A percentile compares a stretch with the other conserved stretches of the same genome.
Evolutionary conservation across 768 basidiomycete species (phyloP).

Genomic region (Lentinula detonsa): DNA sequence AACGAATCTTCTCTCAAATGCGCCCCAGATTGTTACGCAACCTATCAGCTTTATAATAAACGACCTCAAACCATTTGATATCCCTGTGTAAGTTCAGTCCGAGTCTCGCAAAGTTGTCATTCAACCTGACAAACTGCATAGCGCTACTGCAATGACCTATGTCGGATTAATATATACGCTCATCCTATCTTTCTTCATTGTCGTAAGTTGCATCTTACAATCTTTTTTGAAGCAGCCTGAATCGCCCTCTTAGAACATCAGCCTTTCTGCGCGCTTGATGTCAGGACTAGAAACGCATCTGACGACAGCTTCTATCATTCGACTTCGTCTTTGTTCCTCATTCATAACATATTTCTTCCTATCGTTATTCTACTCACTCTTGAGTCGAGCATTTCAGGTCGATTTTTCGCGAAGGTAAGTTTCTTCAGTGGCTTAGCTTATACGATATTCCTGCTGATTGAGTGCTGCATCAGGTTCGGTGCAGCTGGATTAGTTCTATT

Average conservation of each 20-base stretch:
- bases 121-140: too few species aligned
- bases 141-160: slow-evolving; percentile 30
- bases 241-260: slow-evolving; percentile 19
- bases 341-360: slow-evolving; percentile 34
- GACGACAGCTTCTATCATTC: slow-evolving; percentile 29
- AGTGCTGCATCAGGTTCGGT: slow-evolving; percentile 29
- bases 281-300: slow-evolving; percentile 36
- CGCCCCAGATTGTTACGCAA: slow-evolving; percentile 31
- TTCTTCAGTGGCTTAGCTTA: background rate
- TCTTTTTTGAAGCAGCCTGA: background rate
- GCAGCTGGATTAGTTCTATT: slow-evolving; percentile 52
- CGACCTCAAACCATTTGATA: slow-evolving; percentile 43
- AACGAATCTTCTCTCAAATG: slow-evolving; percentile 21
- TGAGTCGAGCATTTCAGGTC: slow-evolving; percentile 55
- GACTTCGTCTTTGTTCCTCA: slow-evolving; percentile 33
- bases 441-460: background rate
- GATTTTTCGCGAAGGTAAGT: slow-evolving; percentile 44
- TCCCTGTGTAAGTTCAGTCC: too few species aligned
- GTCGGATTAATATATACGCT: slow-evolving; percentile 31
- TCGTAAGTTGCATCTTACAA: slow-evolving; percentile 9
- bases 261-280: slow-evolving; percentile 23
- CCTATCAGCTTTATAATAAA: slow-evolving; percentile 31
- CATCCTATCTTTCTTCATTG: slow-evolving; percentile 21
- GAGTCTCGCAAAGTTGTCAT: too few species aligned
- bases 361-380: slow-evolving; percentile 50